Conservation (phyloP, 495 filamentous ascomycete genomes). For the Xylaria intraflava region DNA sequence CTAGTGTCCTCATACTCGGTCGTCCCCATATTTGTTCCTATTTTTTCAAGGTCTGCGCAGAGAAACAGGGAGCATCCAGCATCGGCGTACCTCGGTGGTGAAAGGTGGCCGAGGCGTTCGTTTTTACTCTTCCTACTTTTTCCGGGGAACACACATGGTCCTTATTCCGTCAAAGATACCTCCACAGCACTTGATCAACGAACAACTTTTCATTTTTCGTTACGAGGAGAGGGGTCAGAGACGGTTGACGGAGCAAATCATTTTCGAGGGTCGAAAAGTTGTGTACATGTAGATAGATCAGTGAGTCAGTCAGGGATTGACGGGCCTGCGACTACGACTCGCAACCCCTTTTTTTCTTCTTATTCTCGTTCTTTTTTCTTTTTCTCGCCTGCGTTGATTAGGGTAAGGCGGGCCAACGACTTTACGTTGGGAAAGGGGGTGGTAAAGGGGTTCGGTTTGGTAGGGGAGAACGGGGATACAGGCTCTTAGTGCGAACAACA, state of each 20-base stretch:
- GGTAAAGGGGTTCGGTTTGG: not conserved
- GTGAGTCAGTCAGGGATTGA: not conserved
- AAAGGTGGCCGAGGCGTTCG: not conserved
- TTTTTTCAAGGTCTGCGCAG: not conserved
- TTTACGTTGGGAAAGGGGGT: not conserved
- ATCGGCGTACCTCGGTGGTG: slow-evolving; percentile 2
- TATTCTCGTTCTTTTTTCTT: not conserved
- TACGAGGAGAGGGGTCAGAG: not conserved
- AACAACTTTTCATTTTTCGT: not conserved
- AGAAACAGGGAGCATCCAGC: not conserved
- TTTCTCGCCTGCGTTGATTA: not conserved
- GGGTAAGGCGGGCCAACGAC: not conserved
- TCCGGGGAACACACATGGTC: not conserved
- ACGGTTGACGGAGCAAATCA: not conserved
- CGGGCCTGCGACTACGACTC: not conserved
- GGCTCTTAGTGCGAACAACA: not conserved
- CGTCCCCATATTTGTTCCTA: not conserved
- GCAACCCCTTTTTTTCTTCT: not conserved
- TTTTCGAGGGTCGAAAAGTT: not conserved
- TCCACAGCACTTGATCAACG: not conserved
- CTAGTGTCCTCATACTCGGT: not conserved
- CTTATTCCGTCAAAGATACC: not conserved
- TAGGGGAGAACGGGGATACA: not conserved
- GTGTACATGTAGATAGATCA: not conserved
- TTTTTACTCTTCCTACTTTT: not conserved